Evolutionary conservation across 2,329 filamentous ascomycete species (phyloP), one percentile per base, ranked within the genome.

Genomic region (Hymenoscyphus scutula): DNA sequence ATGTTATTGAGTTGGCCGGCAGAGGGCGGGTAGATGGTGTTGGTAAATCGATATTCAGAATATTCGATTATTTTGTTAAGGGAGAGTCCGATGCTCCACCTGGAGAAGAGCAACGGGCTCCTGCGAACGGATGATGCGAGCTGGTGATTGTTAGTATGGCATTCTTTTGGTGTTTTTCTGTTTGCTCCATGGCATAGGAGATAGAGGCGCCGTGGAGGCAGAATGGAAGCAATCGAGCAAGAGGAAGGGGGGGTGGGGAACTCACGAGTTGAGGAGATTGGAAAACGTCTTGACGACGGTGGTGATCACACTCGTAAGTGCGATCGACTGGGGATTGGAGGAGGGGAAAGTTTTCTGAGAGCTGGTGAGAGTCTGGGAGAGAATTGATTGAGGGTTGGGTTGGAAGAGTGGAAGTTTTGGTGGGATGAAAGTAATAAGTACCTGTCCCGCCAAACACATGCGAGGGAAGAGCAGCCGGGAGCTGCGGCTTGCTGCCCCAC

Each of bases 211-310:
- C 15, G 32, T 34, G 30, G 30, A 30, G 32, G 32, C 17, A 25
- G 19, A 23, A 29, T 7, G 29, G 29, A 25, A 23, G 25, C 27
- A 54, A 30, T 30, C 27, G 17, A 58, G 56, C 27, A 10, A 30
- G 19, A 41, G 38, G 8, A 15, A 23, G 19, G n/a, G n/a, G n/a
- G n/a, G n/a, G n/a, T n/a, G 17, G 55, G 25, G 45, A 81, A 65
- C 92, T 78, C 85, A 97, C 93, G 92, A 97, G 86, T 95, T 95
- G 73, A 97, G 89, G 74, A 96, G 89, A 82, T 96, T 97, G 84
- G 92, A 94, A 89, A 97, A 97, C 93, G 92, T 97, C 82, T 91
- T 97, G 91, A 85, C 89, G 88, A 82, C 84, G 77, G 76, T 76
- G 63, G 68, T 72, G 74, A 76, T 70, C 73, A 71, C 70, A 71